Base-by-base conservation (phyloP, 2,329 filamentous ascomycete species). In the Cladosporium sp. region DNA sequence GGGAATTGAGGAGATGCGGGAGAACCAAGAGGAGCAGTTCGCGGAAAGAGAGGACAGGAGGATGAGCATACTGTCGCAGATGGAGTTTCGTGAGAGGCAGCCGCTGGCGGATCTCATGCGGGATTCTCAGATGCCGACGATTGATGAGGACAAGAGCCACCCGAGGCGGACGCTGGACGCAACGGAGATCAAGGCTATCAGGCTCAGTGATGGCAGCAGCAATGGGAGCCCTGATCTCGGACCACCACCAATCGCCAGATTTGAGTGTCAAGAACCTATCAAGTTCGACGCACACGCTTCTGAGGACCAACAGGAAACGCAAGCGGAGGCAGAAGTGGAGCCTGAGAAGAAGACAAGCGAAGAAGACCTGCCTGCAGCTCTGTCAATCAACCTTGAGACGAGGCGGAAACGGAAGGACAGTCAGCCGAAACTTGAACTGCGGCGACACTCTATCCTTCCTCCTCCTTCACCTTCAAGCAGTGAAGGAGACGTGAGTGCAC, bases 141-240 rank as follows among this genome's bases (percentile, higher is more conserved):
- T 92, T 46, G 72, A 78, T 35, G 87, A 92, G 67, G 80, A 82
- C 65, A 88, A 86, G 62, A 70, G 75, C 2, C 87, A 81, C 62
- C 83, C 85, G 9, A 75, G 87, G 49, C 76, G 77, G 59, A 87
- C 86, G 9, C 73, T 90, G 63, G 84, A 59, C 58, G 75, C 75
- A 18, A 80, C 83, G 7, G 80, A 87, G 60, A 82, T 87, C 37
- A 69, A 64, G 19, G 63, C 67, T 3, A 65, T 73, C 3, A 59
- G 67, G 43, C 56, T 83, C 34, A 84, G 76, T n/a, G 72, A 84
- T 34, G 68, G 72, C 4, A 71, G 71, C 33, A 70, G 70, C 18
- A 75, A 74, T 42, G 80, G 85, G 38, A 87, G 85, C 2, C 84
- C 85, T 5, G 84, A 89, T 53, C 76, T 89, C 42, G 85, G 85